Evolutionary conservation across 2,329 filamentous ascomycete species (phyloP).

Genomic region (Hymenoscyphus salicellus): DNA sequence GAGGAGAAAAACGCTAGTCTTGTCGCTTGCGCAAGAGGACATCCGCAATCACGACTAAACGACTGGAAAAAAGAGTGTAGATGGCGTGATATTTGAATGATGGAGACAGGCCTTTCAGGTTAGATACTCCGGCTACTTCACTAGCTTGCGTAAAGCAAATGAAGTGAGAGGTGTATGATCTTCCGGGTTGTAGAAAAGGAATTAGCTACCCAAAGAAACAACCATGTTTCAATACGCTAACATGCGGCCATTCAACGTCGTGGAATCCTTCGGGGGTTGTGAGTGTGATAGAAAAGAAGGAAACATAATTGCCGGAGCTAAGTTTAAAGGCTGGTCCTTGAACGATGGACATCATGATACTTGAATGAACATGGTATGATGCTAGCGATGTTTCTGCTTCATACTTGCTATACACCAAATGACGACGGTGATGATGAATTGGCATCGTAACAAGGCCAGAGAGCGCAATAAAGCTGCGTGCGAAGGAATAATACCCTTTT

Average conservation of each 20-base stretch:
- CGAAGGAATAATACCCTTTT: no score
- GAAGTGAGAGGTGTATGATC: neutral
- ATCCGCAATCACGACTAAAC: conserved; percentile 1
- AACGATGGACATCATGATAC: neutral
- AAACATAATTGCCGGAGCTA: neutral
- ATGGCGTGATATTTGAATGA: neutral
- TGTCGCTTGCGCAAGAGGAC: neutral
- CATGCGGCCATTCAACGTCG: neutral
- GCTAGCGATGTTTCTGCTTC: neutral
- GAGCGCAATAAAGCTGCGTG: no score
- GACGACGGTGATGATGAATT: no score
- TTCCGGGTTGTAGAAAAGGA: neutral
- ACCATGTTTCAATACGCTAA: neutral
- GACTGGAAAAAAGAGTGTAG: neutral
- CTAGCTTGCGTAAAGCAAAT: neutral
- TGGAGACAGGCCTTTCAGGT: neutral
- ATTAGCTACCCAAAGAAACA: neutral
- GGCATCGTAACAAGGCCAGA: no score
- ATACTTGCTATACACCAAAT: no score
- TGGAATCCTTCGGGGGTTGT: neutral
- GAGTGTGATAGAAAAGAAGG: neutral
- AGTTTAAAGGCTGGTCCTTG: neutral
- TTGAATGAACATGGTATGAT: neutral
- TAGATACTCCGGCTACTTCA: no score
- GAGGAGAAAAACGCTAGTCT: neutral